Percentiles rank a stretch among this genome's conserved stretches.
These are phyloP conservation scores for Scytalidium sp. DNA, from an alignment of 2,329 filamentous ascomycete species.

Conservation along the genomic window DNA sequence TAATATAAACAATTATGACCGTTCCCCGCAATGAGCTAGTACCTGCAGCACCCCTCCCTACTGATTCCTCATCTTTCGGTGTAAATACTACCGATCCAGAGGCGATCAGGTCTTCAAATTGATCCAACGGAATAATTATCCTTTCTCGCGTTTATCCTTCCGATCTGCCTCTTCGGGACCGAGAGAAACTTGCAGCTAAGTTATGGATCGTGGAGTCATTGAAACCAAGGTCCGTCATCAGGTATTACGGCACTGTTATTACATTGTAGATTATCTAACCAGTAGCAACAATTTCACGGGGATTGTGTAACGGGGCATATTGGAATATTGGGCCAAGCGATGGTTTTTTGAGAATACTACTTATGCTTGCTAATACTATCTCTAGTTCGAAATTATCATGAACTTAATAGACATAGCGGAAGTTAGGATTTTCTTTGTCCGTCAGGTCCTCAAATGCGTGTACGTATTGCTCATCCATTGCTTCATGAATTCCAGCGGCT, in stretches of 20 bases:
- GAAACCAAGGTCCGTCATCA: too few species aligned
- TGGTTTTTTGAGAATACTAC: neutral
- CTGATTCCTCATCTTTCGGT: neutral
- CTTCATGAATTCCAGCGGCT: constrained; percentile 9
- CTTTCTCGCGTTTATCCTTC: too few species aligned
- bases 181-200: too few species aligned
- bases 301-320: too few species aligned
- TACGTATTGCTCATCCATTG: constrained; percentile 14
- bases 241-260: too few species aligned
- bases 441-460: constrained; percentile 29
- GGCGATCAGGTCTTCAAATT: neutral
- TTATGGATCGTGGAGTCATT: too few species aligned
- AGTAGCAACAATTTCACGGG: too few species aligned
- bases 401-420: constrained; percentile 24
- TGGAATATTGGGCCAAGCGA: too few species aligned
- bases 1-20: neutral
- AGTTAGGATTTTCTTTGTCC: constrained; percentile 23
- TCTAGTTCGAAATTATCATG: too few species aligned
- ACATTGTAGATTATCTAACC: too few species aligned
- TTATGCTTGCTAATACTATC: too few species aligned
- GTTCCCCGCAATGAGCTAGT: neutral
- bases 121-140: neutral
- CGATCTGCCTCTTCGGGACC: too few species aligned
- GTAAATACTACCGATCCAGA: neutral
- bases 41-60: neutral